A percentile compares a stretch with the other conserved stretches of the same genome.
phyloP scores from a whole-genome alignment of 768 basidiomycete genomes.

The Amanita fuliginea region DNA sequence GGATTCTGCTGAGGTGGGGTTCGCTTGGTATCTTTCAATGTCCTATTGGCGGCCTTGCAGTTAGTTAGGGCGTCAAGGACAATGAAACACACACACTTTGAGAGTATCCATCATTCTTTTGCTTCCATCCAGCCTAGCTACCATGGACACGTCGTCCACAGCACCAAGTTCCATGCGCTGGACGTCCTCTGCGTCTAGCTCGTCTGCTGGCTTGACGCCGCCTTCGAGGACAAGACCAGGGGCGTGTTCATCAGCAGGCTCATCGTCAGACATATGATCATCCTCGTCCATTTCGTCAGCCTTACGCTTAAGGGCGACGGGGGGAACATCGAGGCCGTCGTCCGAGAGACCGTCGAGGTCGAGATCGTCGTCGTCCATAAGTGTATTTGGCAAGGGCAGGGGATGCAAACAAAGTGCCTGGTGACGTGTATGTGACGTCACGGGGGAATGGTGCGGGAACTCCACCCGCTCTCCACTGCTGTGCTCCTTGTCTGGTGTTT shows the following conservation, averaged over 20 bases:
- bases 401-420: background rate
- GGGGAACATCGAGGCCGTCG: constrained; percentile 31
- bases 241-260: constrained; percentile 33
- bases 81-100: constrained; percentile 33
- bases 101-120: constrained; percentile 83
- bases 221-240: constrained; percentile 69
- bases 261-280: constrained; percentile 46
- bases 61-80: background rate
- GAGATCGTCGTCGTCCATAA: constrained; percentile 77
- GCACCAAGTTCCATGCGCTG: constrained; percentile 84
- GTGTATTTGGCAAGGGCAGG: background rate
- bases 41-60: constrained; percentile 38
- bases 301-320: constrained; percentile 51
- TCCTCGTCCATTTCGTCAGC: constrained; percentile 36
- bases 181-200: constrained; percentile 89
- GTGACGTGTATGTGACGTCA: constrained; percentile 7
- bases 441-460: constrained; percentile 2
- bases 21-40: constrained; percentile 75
- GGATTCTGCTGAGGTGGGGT: constrained; percentile 69
- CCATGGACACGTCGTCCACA: constrained; percentile 77
- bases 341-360: constrained; percentile 85
- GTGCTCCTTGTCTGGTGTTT: background rate
- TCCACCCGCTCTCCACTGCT: constrained; percentile 5
- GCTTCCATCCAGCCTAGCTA: constrained; percentile 84
- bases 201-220: constrained; percentile 88